Evolutionary conservation across 2,329 filamentous ascomycete genomes (phyloP).

Genomic region (Camptophora hylomeconis): DNA sequence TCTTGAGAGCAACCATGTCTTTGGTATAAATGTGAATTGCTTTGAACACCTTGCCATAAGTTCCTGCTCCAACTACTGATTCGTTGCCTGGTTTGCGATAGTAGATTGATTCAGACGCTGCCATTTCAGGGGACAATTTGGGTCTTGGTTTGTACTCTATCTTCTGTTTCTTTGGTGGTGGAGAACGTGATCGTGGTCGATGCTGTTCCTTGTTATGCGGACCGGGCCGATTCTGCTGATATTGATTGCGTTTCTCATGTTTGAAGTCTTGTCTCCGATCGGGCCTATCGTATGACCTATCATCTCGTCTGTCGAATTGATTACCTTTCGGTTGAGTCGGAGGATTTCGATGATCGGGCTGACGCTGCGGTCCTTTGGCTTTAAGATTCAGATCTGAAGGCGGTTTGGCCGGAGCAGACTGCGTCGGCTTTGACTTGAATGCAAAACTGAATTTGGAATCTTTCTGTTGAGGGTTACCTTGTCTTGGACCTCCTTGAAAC

Average conservation of each 20-base stretch:
- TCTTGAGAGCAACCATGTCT: slow-evolving; percentile 70
- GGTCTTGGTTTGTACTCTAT: slow-evolving; percentile 61
- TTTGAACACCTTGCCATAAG: slow-evolving; percentile 92
- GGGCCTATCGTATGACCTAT: slow-evolving; percentile 23
- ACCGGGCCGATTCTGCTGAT: slow-evolving; percentile 24
- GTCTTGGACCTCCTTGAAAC: slow-evolving; percentile 41
- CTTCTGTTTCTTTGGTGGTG: slow-evolving; percentile 51
- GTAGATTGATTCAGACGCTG: slow-evolving; percentile 76
- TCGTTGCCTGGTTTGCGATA: slow-evolving; percentile 95
- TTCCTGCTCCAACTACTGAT: slow-evolving; percentile 88
- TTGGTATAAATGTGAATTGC: slow-evolving; percentile 87
- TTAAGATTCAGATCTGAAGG: slow-evolving; percentile 36
- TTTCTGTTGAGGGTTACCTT: slow-evolving; percentile 36
- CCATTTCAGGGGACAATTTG: slow-evolving; percentile 56
- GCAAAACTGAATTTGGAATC: slow-evolving; percentile 80
- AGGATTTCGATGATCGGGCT: slow-evolving; percentile 23
- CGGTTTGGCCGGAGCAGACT: slow-evolving; percentile 39
- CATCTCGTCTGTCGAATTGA: slow-evolving; percentile 30
- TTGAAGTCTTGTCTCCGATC: slow-evolving; percentile 22
- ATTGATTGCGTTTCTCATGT: slow-evolving; percentile 26
- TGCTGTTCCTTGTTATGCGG: slow-evolving; percentile 22
- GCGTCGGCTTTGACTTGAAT: slow-evolving; percentile 64
- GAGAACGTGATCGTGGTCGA: slow-evolving; percentile 34
- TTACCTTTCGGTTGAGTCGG: slow-evolving; percentile 28
- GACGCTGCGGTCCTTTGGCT: slow-evolving; percentile 19